A percentile compares a stretch with the other conserved stretches of the same genome.
phyloP scores from a whole-genome alignment of 23 red algal species.

The Gracilaria domingensis region DNA sequence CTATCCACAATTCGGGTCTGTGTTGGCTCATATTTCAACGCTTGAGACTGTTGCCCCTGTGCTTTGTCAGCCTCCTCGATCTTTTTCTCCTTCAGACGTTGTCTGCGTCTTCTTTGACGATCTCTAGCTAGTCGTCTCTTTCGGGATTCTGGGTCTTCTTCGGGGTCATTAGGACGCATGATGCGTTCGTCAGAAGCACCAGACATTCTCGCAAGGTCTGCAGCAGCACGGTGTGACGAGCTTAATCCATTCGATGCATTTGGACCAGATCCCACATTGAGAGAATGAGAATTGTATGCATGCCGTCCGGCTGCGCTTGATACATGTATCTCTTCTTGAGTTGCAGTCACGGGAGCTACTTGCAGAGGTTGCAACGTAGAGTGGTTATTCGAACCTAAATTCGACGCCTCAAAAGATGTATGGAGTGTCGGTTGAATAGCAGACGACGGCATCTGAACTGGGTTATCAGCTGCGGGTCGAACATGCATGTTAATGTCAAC shows the following conservation, averaged over 20 bases:
- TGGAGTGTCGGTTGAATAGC: constrained; percentile 10
- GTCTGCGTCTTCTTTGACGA: constrained; percentile 53
- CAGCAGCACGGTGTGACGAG: neutral
- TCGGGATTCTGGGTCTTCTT: constrained; percentile 12
- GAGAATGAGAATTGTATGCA: constrained; percentile 2
- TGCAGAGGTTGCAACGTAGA: neutral
- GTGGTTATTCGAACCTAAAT: neutral
- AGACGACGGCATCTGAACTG: neutral
- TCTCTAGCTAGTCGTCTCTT: constrained; percentile 61
- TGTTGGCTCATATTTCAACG: neutral
- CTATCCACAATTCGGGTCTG: neutral
- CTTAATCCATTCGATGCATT: constrained; percentile 3
- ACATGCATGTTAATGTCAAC: constrained; percentile 19
- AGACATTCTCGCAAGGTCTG: constrained; percentile 11
- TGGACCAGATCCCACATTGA: neutral
- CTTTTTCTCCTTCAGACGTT: constrained; percentile 40
- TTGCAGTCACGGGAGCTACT: neutral
- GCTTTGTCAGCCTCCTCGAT: neutral
- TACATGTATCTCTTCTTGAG: constrained; percentile 8
- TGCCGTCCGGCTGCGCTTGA: neutral
- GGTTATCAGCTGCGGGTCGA: constrained; percentile 1
- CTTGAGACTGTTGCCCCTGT: neutral
- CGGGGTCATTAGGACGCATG: neutral
- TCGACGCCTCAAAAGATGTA: neutral
- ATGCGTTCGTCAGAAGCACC: neutral